Evolutionary conservation across 352 stramenopile species (phyloP), one percentile per base, ranked within the genome.

Genomic region (Aphanomyces euteiches): DNA sequence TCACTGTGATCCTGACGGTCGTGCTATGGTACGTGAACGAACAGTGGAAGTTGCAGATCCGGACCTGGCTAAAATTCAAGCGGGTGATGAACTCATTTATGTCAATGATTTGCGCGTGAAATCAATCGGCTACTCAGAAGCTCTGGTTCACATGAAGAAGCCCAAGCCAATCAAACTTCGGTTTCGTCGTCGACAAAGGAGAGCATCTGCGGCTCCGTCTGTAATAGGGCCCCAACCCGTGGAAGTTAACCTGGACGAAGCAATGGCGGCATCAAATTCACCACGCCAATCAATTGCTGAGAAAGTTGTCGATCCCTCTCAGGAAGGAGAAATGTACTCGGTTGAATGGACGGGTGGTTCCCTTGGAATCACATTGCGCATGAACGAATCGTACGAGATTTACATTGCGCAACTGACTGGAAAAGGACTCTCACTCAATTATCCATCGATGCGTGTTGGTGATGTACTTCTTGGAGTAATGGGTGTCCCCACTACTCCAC

Each of bases 41-140:
- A 70, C 64, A 2, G 64, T 19, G 12, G 34, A 43, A 0, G 47
- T 47, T 8, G 56, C 64, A 7, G 64, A 70, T 50, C 64, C 64
- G 6, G 53, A 70, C 13, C 28, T 70, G 13, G 64, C 64, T n/a
- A 28, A 64, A 54, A 70, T 70, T 34, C 64, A 63, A 60, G 64
- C 64, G 4, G 43, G 64, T n/a, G 64, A 70, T 36, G 47, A 70
- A 19, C 47, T 70, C 17, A 45, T 61, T n/a, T 47, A 36, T 13
- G 64, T 70, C 50, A 70, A 70, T n/a, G 64, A 38, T 34, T 21
- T 70, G 28, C 64, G 21, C n/a, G 64, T 70, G 7, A 17, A 17
- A 12, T 39, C 53, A n/a, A 56, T 70, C 19, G 64, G 64, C 19
- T 70, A 70, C 40, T 54, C 64, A 19, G 38, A 54, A 19, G 53